Evolutionary conservation across 2,329 filamentous ascomycete genomes (phyloP), one percentile per base, ranked within the genome.

Genomic region (Trichoderma sp.): DNA sequence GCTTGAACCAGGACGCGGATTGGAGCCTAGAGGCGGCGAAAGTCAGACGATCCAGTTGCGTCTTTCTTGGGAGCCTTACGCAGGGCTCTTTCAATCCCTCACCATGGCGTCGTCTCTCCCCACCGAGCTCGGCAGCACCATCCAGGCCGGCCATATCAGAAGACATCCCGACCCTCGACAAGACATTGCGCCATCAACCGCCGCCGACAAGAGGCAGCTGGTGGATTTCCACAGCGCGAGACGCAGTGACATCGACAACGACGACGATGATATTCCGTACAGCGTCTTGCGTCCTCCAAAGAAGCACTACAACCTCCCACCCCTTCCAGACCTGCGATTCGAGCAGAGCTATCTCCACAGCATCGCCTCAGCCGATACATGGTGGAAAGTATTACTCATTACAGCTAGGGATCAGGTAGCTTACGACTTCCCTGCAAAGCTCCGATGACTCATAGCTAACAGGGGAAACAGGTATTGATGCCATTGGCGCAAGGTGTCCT

Each of bases 331-430:
- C 85, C 87, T 99, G 79, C 91, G 97, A 60, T 98, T 98, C 85
- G 97, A 99, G 86, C 97, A 99, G 89, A 98, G 95, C 88, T 99
- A 99, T 84, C 89, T 99, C 74, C 93, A 94, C 80, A 97, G 95
- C 85, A 93, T 99, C 79, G 90, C 93, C 78, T 88, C 91, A 74
- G 95, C 95, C 45, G 91, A 97, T 78, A 92, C 91, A 29, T 95
- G 92, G 91, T 92, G 93, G 86, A 91, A 91, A 83, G 90, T 99
- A 38, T 89, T 90, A 8, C 93, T 93, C 86, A 96, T 99, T 79
- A 99, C 97, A 21, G 84, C 94, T 45, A 89, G 94, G 81, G 97
- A 99, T 84, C 97, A 98, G 90, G 93, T 97, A 86, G 84, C 41
- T 4, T 45, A 21, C 31, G 5, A 50, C 24, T 11, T 50, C 21